Percentiles rank a stretch among this genome's conserved stretches.
Evolutionary conservation across 352 stramenopile species (phyloP).

Genomic region (Pythium brachiatum): DNA sequence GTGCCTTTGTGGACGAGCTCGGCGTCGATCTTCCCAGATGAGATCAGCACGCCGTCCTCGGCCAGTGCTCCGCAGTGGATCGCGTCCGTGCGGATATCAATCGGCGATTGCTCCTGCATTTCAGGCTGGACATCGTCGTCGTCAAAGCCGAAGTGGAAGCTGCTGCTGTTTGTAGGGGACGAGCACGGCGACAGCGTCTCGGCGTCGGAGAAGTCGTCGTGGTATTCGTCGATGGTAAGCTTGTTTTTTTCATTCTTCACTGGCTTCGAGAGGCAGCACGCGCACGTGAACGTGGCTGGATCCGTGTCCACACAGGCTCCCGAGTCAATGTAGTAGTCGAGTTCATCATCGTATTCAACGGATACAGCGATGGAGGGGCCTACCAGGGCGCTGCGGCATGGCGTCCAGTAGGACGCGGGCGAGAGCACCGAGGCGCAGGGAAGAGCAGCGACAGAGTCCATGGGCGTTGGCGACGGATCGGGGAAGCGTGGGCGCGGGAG

Average conservation of each 20-base stretch:
- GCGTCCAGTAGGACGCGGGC: conserved; percentile 7
- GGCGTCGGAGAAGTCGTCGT: conserved; percentile 6
- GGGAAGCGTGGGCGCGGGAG: neutral
- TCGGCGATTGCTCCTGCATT: conserved; percentile 17
- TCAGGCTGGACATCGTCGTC: neutral
- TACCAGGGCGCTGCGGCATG: conserved; percentile 3
- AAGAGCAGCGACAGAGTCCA: neutral
- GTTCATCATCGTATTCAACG: neutral
- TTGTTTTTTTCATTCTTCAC: neutral
- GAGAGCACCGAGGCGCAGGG: conserved; percentile 11
- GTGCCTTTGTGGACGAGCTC: conserved; percentile 11
- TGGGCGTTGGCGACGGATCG: neutral
- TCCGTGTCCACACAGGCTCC: neutral
- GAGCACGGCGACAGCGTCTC: neutral
- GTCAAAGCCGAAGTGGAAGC: neutral
- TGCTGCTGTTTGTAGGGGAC: neutral
- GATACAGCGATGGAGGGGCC: neutral
- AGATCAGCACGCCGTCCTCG: conserved; percentile 5
- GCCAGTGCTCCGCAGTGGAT: neutral
- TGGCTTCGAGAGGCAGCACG: neutral
- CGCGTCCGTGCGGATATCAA: conserved; percentile 6
- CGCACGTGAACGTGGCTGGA: neutral
- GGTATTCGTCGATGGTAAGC: neutral
- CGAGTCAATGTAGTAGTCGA: neutral
- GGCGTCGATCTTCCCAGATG: conserved; percentile 2